Conservation (phyloP, 169 alveolate genomes). For the Eimeria praecox region DNA sequence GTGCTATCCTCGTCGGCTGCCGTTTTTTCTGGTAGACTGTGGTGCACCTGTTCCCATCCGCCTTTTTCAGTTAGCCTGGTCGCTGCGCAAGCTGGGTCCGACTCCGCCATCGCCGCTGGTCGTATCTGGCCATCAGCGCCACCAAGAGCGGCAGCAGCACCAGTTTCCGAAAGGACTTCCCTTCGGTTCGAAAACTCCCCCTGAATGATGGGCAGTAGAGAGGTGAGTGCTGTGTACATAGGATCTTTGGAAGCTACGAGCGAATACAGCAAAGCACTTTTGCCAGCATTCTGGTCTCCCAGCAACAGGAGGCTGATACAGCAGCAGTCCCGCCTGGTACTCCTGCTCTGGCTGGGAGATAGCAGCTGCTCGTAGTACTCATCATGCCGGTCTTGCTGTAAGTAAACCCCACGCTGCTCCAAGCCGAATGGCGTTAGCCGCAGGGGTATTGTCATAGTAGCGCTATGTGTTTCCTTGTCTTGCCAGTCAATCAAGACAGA, state of each 20-base stretch:
- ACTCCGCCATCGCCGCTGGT: neutral
- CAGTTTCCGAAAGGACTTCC: neutral
- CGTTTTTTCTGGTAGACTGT: neutral
- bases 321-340: conserved; percentile 21
- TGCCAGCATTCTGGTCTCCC: conserved; percentile 84
- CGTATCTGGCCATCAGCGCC: neutral
- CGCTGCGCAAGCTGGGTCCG: neutral
- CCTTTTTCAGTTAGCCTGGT: neutral
- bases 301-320: conserved; percentile 52
- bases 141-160: neutral
- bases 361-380: conserved; percentile 47
- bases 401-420: conserved; percentile 78
- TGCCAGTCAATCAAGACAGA: neutral
- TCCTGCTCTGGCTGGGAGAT: neutral
- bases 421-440: conserved; percentile 75
- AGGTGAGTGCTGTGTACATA: conserved; percentile 52
- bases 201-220: conserved; percentile 77
- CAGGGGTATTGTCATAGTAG: conserved; percentile 24
- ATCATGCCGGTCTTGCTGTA: conserved; percentile 40
- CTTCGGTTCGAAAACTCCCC: conserved; percentile 74
- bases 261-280: conserved; percentile 72
- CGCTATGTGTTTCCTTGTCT: neutral
- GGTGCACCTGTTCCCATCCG: neutral
- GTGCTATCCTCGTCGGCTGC: neutral
- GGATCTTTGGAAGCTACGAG: conserved; percentile 49